Conservation (phyloP, 257 asterid species). For the Solanum lycopersicoides region DNA sequence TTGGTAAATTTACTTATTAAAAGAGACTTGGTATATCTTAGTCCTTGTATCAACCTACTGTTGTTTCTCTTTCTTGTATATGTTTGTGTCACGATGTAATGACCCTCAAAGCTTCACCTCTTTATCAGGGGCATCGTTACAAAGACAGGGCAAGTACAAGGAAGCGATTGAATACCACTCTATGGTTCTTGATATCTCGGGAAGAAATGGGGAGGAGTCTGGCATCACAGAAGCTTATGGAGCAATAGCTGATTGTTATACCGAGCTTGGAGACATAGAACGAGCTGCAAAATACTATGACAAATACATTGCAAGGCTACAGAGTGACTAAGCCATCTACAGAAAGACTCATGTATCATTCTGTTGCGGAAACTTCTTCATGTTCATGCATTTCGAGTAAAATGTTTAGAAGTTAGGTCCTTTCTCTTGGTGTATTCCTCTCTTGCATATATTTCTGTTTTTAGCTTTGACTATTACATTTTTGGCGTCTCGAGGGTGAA, state of each 20-base stretch:
- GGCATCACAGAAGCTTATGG: conserved; percentile 95
- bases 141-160: conserved; percentile 79
- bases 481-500: neutral
- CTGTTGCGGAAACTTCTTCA: neutral
- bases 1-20: neutral
- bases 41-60: neutral
- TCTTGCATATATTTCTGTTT: neutral
- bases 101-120: neutral
- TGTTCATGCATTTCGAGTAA: neutral
- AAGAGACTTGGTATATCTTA: neutral
- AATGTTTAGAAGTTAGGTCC: neutral
- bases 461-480: neutral
- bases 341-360: neutral
- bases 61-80: neutral
- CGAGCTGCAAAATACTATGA: conserved; percentile 85
- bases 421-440: neutral
- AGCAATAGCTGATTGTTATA: conserved; percentile 96
- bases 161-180: conserved; percentile 87
- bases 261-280: conserved; percentile 91
- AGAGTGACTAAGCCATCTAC: neutral
- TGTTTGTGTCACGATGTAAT: neutral
- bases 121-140: conserved; percentile 76
- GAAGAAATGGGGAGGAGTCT: conserved; percentile 82
- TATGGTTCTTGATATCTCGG: conserved; percentile 69
- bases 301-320: conserved; percentile 59